phyloP scores from a whole-genome alignment of 1,139 yeast species.

The Saccharomycopsis hybrid region DNA sequence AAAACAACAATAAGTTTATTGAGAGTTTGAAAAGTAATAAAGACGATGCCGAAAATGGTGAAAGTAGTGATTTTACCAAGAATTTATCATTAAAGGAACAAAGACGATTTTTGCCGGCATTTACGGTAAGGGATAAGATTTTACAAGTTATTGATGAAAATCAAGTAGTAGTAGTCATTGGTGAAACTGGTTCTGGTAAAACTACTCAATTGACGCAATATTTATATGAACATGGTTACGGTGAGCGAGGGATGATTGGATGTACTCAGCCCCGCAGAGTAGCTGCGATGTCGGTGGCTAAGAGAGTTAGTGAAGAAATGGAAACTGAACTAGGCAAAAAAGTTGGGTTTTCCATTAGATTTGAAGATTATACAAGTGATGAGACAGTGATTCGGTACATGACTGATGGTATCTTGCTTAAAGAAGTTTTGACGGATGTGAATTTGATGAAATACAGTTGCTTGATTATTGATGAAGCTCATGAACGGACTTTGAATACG shows the following conservation, averaged over 20 bases:
- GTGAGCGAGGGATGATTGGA: slow-evolving; percentile 55
- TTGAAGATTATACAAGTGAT: slow-evolving; percentile 66
- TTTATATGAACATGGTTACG: slow-evolving; percentile 72
- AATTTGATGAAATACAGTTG: slow-evolving; percentile 69
- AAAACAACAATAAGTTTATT: slow-evolving; percentile 25
- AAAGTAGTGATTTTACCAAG: slow-evolving; percentile 12
- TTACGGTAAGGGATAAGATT: slow-evolving; percentile 53
- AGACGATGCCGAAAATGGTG: slow-evolving; percentile 12
- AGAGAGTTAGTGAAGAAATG: slow-evolving; percentile 84
- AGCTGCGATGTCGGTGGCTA: slow-evolving; percentile 93
- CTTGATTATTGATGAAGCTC: slow-evolving; percentile 94
- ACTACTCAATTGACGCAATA: slow-evolving; percentile 91
- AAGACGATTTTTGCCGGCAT: slow-evolving; percentile 68
- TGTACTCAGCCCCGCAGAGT: slow-evolving; percentile 96
- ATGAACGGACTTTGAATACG: slow-evolving; percentile 82
- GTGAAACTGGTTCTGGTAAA: slow-evolving; percentile 97
- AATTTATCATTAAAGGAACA: slow-evolving; percentile 32
- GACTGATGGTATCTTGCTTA: slow-evolving; percentile 86
- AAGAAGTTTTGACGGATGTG: slow-evolving; percentile 70
- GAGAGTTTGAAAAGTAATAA: slow-evolving; percentile 25
- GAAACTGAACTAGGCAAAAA: slow-evolving; percentile 60
- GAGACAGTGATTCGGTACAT: slow-evolving; percentile 74
- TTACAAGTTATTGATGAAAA: slow-evolving; percentile 66
- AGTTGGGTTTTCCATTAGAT: slow-evolving; percentile 86
- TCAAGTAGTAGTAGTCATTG: slow-evolving; percentile 77